A percentile compares a stretch with the other conserved stretches of the same genome.
These are phyloP conservation scores for Dillenia suffruticosa DNA, from an alignment of 164 flowering plant genomes.

Conservation along the genomic window DNA sequence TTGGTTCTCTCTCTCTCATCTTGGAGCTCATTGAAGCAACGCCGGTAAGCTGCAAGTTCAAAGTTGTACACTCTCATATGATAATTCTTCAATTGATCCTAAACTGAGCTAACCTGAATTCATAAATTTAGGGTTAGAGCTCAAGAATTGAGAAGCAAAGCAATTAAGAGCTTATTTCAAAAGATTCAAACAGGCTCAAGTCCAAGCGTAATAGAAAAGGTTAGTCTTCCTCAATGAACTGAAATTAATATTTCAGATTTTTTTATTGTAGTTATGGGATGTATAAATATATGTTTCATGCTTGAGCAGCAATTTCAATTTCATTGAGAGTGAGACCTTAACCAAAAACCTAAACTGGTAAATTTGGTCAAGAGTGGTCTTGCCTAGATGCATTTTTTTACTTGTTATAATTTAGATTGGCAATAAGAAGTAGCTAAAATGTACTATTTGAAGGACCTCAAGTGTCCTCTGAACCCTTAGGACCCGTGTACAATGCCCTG, in stretches of 20 bases:
- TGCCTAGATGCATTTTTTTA: neutral
- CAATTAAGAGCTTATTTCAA: neutral
- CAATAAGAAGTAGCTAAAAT: no score
- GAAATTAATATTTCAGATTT: neutral
- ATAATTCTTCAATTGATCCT: no score
- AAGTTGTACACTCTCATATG: no score
- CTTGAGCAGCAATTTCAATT: neutral
- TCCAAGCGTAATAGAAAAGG: conserved; percentile 61
- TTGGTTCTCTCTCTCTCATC: no score
- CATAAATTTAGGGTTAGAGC: neutral
- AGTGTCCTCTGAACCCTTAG: no score
- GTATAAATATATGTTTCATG: neutral
- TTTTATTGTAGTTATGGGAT: neutral
- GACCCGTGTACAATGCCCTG: no score
- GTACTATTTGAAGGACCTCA: no score
- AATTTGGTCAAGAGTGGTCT: neutral
- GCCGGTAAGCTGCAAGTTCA: no score
- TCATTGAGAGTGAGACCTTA: neutral
- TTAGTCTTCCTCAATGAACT: conserved; percentile 5
- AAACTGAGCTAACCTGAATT: no score
- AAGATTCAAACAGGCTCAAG: conserved; percentile 43
- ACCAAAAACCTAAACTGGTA: neutral
- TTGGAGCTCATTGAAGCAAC: no score
- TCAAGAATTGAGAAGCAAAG: neutral
- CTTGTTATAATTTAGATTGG: neutral